These are phyloP conservation scores for Eimeria nieschulzi DNA, from an alignment of 169 alveolate genomes.

Conservation along the genomic window DNA sequence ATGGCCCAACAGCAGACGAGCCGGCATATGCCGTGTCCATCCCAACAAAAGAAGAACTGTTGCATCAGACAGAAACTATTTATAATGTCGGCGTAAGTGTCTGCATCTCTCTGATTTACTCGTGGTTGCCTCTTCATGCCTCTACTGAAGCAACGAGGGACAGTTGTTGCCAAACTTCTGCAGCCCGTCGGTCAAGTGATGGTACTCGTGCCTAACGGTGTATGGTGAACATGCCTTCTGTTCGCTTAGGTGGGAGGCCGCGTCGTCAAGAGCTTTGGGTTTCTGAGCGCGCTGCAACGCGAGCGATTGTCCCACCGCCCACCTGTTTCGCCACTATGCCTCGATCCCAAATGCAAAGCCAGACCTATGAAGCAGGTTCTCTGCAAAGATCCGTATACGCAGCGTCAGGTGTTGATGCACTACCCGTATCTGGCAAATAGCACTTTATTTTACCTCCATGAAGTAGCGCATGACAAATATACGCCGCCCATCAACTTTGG, in stretches of 20 bases:
- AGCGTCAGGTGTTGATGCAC: constrained; percentile 88
- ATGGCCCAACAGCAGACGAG: constrained; percentile 65
- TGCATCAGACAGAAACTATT: constrained; percentile 56
- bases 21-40: constrained; percentile 55
- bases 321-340: constrained; percentile 68
- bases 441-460: constrained; percentile 68
- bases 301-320: constrained; percentile 68
- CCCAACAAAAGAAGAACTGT: constrained; percentile 68
- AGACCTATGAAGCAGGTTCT: constrained; percentile 82
- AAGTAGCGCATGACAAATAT: constrained; percentile 68
- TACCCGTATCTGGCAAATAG: constrained; percentile 86
- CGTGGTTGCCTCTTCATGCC: neutral
- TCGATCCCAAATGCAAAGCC: constrained; percentile 69
- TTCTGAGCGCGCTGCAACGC: constrained; percentile 55
- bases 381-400: constrained; percentile 88
- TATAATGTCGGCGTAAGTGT: constrained; percentile 61
- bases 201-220: too few species aligned
- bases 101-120: neutral
- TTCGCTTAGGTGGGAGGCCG: constrained; percentile 37
- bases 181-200: too few species aligned
- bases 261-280: constrained; percentile 67
- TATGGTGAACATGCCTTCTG: neutral
- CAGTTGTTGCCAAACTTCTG: too few species aligned
- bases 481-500: constrained; percentile 72
- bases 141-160: neutral